Percentiles rank a stretch among this genome's conserved stretches.
These are phyloP conservation scores for Lentinula edodes DNA, from an alignment of 768 basidiomycete genomes.

Conservation along the genomic window DNA sequence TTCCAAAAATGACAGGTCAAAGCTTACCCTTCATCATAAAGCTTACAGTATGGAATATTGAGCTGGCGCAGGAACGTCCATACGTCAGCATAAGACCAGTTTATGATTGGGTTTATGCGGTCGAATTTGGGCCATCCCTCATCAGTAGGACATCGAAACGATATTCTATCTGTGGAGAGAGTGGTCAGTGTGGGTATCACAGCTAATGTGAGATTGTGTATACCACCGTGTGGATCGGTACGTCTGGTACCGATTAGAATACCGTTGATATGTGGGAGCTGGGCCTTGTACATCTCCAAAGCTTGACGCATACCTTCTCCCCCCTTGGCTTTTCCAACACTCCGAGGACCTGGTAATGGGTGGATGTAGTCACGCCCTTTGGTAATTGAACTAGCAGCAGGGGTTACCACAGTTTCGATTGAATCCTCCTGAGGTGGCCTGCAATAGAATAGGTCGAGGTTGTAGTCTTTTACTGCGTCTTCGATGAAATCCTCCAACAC, in stretches of 20 bases:
- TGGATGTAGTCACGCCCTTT: conserved; percentile 16
- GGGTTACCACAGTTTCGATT: conserved; percentile 44
- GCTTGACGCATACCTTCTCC: conserved; percentile 76
- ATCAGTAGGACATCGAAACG: conserved; percentile 77
- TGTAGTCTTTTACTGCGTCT: conserved; percentile 53
- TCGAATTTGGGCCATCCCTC: conserved; percentile 85
- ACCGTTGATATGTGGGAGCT: conserved; percentile 63
- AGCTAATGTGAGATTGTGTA: conserved; percentile 19
- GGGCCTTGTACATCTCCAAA: conserved; percentile 63
- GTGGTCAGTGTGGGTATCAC: neutral
- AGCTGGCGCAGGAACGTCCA: conserved; percentile 81
- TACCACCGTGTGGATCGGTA: conserved; percentile 92
- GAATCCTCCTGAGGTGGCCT: conserved; percentile 33
- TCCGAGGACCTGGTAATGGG: conserved; percentile 18
- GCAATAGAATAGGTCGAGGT: conserved; percentile 68
- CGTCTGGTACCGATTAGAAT: conserved; percentile 88
- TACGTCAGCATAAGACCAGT: conserved; percentile 88
- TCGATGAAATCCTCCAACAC: conserved; percentile 81
- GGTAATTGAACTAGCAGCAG: conserved; percentile 15
- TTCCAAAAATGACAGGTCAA: neutral
- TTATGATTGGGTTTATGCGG: conserved; percentile 91
- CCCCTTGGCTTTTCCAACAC: conserved; percentile 51
- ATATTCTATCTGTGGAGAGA: conserved; percentile 51
- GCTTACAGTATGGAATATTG: conserved; percentile 75
- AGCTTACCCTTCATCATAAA: conserved; percentile 89